phyloP scores from a whole-genome alignment of 2,329 filamentous ascomycete genomes.

The Hirsutella thompsonii region DNA sequence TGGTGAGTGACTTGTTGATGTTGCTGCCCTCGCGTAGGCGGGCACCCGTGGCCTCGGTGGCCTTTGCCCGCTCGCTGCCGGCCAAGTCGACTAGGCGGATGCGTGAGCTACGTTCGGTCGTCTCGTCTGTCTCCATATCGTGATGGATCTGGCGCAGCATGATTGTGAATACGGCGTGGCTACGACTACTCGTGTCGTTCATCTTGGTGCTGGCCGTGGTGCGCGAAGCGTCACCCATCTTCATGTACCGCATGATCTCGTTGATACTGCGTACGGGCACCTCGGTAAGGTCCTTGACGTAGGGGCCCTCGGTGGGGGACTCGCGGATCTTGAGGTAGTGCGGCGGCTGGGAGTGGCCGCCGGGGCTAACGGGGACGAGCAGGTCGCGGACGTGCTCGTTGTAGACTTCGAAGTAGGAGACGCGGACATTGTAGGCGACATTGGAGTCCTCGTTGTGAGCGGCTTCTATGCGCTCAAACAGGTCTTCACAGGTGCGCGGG shows the following conservation, averaged over 20 bases:
- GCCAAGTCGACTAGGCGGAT: conserved; percentile 93
- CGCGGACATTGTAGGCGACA: conserved; percentile 92
- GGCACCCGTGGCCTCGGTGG: conserved; percentile 86
- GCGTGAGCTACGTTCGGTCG: conserved; percentile 83
- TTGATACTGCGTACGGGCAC: conserved; percentile 76
- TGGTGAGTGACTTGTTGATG: conserved; percentile 98
- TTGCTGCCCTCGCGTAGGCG: conserved; percentile 89
- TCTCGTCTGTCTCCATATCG: conserved; percentile 94
- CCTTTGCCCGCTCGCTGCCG: conserved; percentile 87
- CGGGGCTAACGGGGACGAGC: conserved; percentile 66
- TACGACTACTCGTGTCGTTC: conserved; percentile 96
- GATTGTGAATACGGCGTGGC: conserved; percentile 95
- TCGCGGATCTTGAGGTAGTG: conserved; percentile 96
- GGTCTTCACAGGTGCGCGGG: conserved; percentile 85
- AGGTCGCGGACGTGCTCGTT: conserved; percentile 97
- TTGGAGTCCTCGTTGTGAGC: conserved; percentile 68
- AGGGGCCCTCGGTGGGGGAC: conserved; percentile 86
- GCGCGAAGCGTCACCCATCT: conserved; percentile 72
- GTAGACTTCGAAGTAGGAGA: conserved; percentile 98
- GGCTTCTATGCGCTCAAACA: conserved; percentile 84
- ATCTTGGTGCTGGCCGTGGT: conserved; percentile 94
- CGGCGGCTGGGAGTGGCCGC: conserved; percentile 52
- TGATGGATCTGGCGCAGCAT: conserved; percentile 98
- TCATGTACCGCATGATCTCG: conserved; percentile 87
- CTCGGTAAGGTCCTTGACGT: conserved; percentile 93